These are phyloP conservation scores for Trichosanthes cucumerina DNA, from an alignment of 306 rosid genomes.

Conservation along the genomic window DNA sequence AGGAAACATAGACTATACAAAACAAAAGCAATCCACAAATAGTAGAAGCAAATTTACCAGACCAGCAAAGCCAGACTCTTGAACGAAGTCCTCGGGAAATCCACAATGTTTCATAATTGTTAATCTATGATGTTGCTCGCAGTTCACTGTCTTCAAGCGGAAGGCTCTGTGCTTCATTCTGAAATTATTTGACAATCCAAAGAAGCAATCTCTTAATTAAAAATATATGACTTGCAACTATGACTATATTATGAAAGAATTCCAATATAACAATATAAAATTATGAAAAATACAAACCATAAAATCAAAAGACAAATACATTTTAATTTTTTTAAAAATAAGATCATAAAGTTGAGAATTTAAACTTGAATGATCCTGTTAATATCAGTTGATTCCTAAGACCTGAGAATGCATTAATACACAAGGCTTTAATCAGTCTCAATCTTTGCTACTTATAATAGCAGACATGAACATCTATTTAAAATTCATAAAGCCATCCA, in stretches of 20 bases:
- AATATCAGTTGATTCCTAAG: background rate
- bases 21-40: background rate
- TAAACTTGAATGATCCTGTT: background rate
- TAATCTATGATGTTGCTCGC: slow-evolving; percentile 47
- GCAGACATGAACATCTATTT: background rate
- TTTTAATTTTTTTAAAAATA: background rate
- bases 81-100: background rate
- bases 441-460: background rate
- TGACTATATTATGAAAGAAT: background rate
- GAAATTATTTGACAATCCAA: slow-evolving; percentile 9
- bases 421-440: background rate
- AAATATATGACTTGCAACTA: background rate
- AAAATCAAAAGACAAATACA: background rate
- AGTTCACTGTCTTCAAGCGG: slow-evolving; percentile 6
- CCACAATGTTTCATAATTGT: background rate
- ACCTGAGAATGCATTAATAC: background rate
- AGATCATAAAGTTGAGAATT: background rate
- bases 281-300: background rate
- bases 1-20: slow-evolving; percentile 2
- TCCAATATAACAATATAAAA: background rate
- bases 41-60: background rate
- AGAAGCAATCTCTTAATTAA: slow-evolving; percentile 8
- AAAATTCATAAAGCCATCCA: background rate
- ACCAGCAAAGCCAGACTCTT: slow-evolving; percentile 2
- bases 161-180: slow-evolving; percentile 24